A percentile compares a stretch with the other conserved stretches of the same genome.
phyloP scores from a whole-genome alignment of 169 alveolate species.

The Plasmodium adleri region DNA sequence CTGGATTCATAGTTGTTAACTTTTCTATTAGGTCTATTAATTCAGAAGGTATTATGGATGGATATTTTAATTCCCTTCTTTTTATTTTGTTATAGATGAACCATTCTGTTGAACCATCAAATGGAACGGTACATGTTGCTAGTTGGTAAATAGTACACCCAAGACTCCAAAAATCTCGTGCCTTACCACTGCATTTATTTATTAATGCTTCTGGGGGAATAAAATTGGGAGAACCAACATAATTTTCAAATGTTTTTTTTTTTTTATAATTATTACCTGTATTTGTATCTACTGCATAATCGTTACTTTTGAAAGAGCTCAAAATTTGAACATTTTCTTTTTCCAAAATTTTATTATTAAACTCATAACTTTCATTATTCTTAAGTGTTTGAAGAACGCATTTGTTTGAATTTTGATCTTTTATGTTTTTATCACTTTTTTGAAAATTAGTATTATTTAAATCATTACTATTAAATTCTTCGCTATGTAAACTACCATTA shows the following conservation, averaged over 20 bases:
- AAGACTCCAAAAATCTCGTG: slow-evolving; percentile 93
- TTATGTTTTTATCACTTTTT: slow-evolving; percentile 16
- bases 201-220: slow-evolving; percentile 95
- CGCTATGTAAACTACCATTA: slow-evolving; percentile 16
- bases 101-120: slow-evolving; percentile 84
- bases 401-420: slow-evolving; percentile 19
- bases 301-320: slow-evolving; percentile 13
- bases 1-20: slow-evolving; percentile 78
- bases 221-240: slow-evolving; percentile 94
- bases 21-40: slow-evolving; percentile 83
- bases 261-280: slow-evolving; percentile 47
- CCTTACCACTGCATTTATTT: slow-evolving; percentile 88
- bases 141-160: slow-evolving; percentile 94
- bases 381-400: slow-evolving; percentile 31
- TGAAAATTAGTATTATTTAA: slow-evolving; percentile 22
- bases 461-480: slow-evolving; percentile 17
- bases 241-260: slow-evolving; percentile 86
- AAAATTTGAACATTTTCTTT: slow-evolving; percentile 18
- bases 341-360: slow-evolving; percentile 23
- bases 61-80: slow-evolving; percentile 72
- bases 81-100: slow-evolving; percentile 81
- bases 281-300: slow-evolving; percentile 25
- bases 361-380: slow-evolving; percentile 53
- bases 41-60: slow-evolving; percentile 76
- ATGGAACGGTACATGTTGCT: slow-evolving; percentile 87